phyloP scores from a whole-genome alignment of 164 flowering plant genomes.

The Akebia trifoliata region DNA sequence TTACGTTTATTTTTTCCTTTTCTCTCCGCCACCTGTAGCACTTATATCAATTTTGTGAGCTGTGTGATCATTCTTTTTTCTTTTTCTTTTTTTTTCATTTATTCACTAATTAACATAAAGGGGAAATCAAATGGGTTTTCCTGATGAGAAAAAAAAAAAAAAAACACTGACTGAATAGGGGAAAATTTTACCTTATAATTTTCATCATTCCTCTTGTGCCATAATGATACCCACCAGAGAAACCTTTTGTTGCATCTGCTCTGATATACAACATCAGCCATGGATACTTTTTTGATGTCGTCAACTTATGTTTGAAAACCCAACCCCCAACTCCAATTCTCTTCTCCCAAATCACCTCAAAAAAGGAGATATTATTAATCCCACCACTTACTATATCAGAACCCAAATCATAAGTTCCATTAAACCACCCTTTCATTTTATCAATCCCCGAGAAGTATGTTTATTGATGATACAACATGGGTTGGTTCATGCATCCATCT shows the following conservation, averaged over 20 bases:
- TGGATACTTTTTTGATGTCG: conserved; percentile 69
- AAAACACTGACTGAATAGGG: too few relatives aligned
- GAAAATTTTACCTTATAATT: neutral
- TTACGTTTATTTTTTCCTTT: too few relatives aligned
- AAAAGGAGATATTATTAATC: conserved; percentile 40
- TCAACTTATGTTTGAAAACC: conserved; percentile 58
- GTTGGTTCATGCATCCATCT: conserved; percentile 78
- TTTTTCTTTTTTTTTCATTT: too few relatives aligned
- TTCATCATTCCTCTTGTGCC: conserved; percentile 65
- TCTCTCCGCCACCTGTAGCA: too few relatives aligned
- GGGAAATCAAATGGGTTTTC: too few relatives aligned
- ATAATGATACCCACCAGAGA: conserved; percentile 79
- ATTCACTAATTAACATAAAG: too few relatives aligned
- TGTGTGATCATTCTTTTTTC: too few relatives aligned
- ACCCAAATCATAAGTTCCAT: conserved; percentile 63
- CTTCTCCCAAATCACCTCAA: conserved; percentile 71
- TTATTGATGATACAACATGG: conserved; percentile 41
- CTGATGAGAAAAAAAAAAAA: too few relatives aligned
- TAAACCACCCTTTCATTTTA: conserved; percentile 53
- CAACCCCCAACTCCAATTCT: conserved; percentile 54
- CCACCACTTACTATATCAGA: conserved; percentile 30
- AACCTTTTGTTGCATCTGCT: conserved; percentile 76
- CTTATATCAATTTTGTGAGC: too few relatives aligned
- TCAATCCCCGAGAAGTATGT: conserved; percentile 23
- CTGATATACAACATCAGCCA: conserved; percentile 88